Base-by-base conservation (phyloP, 139 green algal genomes). In the Gonium pectorale region DNA sequence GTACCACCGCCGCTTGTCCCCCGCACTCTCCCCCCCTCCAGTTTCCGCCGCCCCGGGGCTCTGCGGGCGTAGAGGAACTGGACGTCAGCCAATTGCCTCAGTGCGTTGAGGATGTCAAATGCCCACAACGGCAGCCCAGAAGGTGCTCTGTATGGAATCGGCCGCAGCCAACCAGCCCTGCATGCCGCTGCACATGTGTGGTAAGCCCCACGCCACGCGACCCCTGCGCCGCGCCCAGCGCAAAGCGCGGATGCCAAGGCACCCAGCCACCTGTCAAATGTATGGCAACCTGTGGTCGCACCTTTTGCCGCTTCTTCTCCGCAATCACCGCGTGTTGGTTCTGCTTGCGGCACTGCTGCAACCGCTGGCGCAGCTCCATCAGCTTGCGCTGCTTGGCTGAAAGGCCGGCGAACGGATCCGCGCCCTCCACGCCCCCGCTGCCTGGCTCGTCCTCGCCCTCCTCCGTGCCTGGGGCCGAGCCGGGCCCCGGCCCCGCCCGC, bases 271-370 rank as follows among this genome's bases (percentile, higher is more conserved):
- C n/a, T n/a, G n/a, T n/a, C n/a, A n/a, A n/a, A n/a, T n/a, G n/a
- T n/a, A n/a, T n/a, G n/a, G n/a, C n/a, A n/a, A n/a, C n/a, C n/a
- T n/a, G n/a, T n/a, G n/a, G n/a, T n/a, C 83, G 24, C 52, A 93
- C 90, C 89, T 92, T 85, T 49, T 92, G 33, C 44, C 91, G 87
- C 49, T 96, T 95, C 80, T 94, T 95, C 88, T 99, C 97, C 31
- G 89, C 90, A 9, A 99, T 86, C 21, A 98, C 96, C 1, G 97
- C 97, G 15, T 89, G 86, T 83, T 98, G 93, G 87, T 99, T 99
- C 21, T 94, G 92, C 79, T 98, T 98, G 21, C 97, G 91, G 37
- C 90, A 94, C 67, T 94, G 78, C 67, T 94, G 91, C 91, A 99
- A 93, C 83, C 94, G 93, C 75, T 93, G 82, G 80, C 93, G 90